phyloP scores from a whole-genome alignment of 306 rosid genomes.

The Geum urbanum region DNA sequence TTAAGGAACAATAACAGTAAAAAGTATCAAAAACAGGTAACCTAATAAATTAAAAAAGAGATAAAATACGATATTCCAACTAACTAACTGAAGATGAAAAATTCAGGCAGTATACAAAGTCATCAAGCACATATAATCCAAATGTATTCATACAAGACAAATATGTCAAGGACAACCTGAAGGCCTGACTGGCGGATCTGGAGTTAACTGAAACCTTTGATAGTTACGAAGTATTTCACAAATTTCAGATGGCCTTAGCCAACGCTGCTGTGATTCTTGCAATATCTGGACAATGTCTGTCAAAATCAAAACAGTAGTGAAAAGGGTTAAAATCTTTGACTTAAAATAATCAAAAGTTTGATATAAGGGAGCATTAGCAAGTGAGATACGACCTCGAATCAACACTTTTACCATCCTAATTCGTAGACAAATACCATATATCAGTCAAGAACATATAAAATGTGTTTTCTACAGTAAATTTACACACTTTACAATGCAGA shows the following conservation, averaged over 20 bases:
- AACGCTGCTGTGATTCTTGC: conserved; percentile 53
- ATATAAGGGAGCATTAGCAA: not conserved
- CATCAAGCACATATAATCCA: not conserved
- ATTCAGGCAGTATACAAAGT: not conserved
- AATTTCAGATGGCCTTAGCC: conserved; percentile 75
- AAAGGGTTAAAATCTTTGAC: conserved; percentile 1
- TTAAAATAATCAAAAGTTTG: not conserved
- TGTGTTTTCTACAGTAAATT: too few species aligned
- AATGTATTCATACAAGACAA: not conserved
- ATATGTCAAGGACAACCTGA: conserved; percentile 41
- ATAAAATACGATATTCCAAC: not conserved
- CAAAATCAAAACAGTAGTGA: conserved; percentile 6
- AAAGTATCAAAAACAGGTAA: too few species aligned
- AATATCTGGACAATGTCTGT: conserved; percentile 45
- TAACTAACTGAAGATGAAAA: not conserved
- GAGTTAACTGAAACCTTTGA: conserved; percentile 43
- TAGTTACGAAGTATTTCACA: conserved; percentile 64
- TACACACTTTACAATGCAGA: not conserved
- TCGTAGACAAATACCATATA: not conserved
- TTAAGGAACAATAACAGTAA: too few species aligned
- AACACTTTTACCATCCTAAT: not conserved
- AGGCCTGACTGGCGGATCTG: conserved; percentile 56
- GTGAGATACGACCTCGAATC: not conserved
- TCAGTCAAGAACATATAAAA: not conserved
- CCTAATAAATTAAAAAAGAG: not conserved